Conservation (phyloP, 345 rosid genomes). For the Stellera chamaejasme region DNA sequence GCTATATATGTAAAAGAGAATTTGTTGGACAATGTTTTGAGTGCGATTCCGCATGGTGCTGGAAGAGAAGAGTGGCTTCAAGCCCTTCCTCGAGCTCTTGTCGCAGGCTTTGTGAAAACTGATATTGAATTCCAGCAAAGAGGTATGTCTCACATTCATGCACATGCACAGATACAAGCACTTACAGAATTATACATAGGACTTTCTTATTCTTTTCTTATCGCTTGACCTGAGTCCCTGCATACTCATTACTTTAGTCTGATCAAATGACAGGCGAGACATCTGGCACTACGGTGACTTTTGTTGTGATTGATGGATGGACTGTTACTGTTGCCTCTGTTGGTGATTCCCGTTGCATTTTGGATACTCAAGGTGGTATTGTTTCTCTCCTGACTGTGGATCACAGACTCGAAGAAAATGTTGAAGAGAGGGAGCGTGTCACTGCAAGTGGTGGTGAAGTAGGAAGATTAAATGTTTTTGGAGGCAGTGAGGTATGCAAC, state of each 20-base stretch:
- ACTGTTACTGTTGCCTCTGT: constrained; percentile 99
- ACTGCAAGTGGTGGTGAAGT: constrained; percentile 99
- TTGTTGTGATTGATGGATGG: constrained; percentile 96
- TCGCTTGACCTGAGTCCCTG: neutral
- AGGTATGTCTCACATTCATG: constrained; percentile 28
- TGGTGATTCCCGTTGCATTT: constrained; percentile 98
- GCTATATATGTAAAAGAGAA: constrained; percentile 89
- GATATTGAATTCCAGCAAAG: constrained; percentile 97
- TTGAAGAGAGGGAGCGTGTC: constrained; percentile 95
- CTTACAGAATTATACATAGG: neutral
- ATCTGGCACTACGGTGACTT: constrained; percentile 97
- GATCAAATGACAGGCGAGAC: constrained; percentile 70
- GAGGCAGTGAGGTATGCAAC: constrained; percentile 82
- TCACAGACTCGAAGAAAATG: constrained; percentile 98
- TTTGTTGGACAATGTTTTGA: constrained; percentile 72
- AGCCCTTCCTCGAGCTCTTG: constrained; percentile 94
- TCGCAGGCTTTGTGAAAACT: constrained; percentile 98
- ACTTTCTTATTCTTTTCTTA: constrained; percentile 1
- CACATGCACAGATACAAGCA: too few relatives aligned
- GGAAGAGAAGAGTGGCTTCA: constrained; percentile 97
- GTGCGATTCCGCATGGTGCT: constrained; percentile 73
- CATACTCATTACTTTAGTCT: constrained; percentile 18
- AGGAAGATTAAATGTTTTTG: constrained; percentile 92
- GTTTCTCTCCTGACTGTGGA: constrained; percentile 96
- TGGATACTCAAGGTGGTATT: constrained; percentile 92